phyloP scores from a whole-genome alignment of 352 stramenopile genomes.

The Aphanomyces invadans region DNA sequence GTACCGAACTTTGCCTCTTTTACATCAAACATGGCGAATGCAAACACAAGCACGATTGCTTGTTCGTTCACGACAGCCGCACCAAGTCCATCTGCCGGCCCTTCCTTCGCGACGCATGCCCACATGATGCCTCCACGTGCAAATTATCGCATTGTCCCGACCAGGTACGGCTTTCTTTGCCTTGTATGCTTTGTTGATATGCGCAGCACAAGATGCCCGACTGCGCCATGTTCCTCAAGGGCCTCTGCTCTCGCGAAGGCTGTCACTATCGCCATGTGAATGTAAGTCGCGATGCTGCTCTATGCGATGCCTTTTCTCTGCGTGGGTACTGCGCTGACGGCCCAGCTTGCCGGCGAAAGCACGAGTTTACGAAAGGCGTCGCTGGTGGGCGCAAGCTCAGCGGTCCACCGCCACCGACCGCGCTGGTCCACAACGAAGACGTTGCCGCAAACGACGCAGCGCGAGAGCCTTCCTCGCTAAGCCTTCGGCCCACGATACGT shows the following conservation, averaged over 20 bases:
- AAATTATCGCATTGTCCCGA: conserved; percentile 63
- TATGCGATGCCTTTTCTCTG: conserved; percentile 50
- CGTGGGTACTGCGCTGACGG: conserved; percentile 61
- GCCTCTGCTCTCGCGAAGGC: conserved; percentile 56
- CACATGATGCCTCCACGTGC: conserved; percentile 40
- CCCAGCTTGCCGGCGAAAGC: conserved; percentile 43
- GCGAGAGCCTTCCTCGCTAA: too few relatives aligned
- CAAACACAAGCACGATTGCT: conserved; percentile 72
- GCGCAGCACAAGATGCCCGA: conserved; percentile 34
- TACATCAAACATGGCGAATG: conserved; percentile 79
- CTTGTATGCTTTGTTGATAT: neutral
- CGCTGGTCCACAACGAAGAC: too few relatives aligned
- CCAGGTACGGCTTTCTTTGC: conserved; percentile 38
- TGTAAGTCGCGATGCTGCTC: conserved; percentile 50
- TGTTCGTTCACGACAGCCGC: conserved; percentile 78
- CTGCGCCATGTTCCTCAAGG: conserved; percentile 70
- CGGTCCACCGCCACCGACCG: too few relatives aligned
- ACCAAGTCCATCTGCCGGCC: conserved; percentile 73
- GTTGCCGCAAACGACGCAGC: too few relatives aligned
- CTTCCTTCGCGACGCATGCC: conserved; percentile 61
- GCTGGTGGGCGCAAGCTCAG: neutral
- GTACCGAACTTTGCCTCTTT: conserved; percentile 73
- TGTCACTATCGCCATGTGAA: conserved; percentile 80
- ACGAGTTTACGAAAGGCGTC: conserved; percentile 47
- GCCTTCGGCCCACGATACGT: conserved; percentile 57